Conservation (phyloP, 108 stramenopile species). For the Phaeodactylum tricornutum region DNA sequence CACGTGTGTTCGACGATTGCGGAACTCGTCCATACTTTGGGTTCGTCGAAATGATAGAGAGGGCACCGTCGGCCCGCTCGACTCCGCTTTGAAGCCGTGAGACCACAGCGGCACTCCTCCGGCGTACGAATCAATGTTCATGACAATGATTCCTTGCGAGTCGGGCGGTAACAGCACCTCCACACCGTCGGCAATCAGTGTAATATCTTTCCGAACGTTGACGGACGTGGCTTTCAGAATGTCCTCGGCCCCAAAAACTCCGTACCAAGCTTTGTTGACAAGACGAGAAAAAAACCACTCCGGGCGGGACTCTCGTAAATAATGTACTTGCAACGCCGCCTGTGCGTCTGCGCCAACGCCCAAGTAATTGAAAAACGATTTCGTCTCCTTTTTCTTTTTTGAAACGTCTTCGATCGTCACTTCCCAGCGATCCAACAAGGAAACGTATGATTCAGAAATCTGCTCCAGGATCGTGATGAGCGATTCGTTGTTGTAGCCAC, state of each 20-base stretch:
- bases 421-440: constrained; percentile 78
- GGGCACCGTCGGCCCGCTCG: no score
- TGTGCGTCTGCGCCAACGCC: constrained; percentile 89
- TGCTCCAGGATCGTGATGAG: constrained; percentile 63
- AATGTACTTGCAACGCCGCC: constrained; percentile 77
- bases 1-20: background rate
- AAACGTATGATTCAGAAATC: constrained; percentile 63
- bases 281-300: constrained; percentile 79
- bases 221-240: constrained; percentile 52
- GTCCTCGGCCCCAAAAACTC: constrained; percentile 80
- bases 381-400: constrained; percentile 34
- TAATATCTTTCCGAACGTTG: constrained; percentile 64
- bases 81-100: constrained; percentile 30
- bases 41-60: background rate
- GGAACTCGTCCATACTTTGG: background rate
- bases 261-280: constrained; percentile 88
- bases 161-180: constrained; percentile 73
- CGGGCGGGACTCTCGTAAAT: constrained; percentile 60
- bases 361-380: constrained; percentile 81
- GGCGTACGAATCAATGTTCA: constrained; percentile 85
- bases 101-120: constrained; percentile 85
- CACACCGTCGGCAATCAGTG: constrained; percentile 76
- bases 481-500: constrained; percentile 79
- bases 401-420: constrained; percentile 43
- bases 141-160: constrained; percentile 82